Evolutionary conservation across 768 basidiomycete species (phyloP).

Genomic region (Hydnum rufescens): DNA sequence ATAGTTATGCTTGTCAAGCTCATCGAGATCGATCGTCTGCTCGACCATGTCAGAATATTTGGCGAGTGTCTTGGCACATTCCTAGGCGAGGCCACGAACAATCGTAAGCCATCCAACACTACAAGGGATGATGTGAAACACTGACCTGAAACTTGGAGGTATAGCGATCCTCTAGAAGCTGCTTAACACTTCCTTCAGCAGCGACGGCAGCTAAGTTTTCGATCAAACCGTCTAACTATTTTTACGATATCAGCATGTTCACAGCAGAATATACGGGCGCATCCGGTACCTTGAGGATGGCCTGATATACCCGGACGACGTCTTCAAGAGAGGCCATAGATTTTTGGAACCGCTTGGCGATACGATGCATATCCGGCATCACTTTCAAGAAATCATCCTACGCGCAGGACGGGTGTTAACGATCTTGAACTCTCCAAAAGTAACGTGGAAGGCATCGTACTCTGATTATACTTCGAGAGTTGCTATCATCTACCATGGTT

Average conservation of each 20-base stretch:
- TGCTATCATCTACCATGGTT: conserved; percentile 60
- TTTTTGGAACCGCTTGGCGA: conserved; percentile 82
- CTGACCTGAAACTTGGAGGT: conserved; percentile 38
- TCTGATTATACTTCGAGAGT: conserved; percentile 50
- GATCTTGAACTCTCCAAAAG: background rate
- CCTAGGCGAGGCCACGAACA: conserved; percentile 33
- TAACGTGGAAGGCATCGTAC: conserved; percentile 21
- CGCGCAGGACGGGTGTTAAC: too few species aligned
- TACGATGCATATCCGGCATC: conserved; percentile 86
- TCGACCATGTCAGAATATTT: conserved; percentile 92
- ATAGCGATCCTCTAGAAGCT: conserved; percentile 50
- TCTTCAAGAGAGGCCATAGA: conserved; percentile 74
- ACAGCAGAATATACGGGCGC: background rate
- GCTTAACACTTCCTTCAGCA: conserved; percentile 24
- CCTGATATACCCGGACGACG: conserved; percentile 90
- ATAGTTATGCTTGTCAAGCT: conserved; percentile 55
- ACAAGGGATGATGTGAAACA: background rate
- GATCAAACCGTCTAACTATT: too few species aligned
- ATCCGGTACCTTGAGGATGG: conserved; percentile 49
- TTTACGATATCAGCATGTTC: background rate
- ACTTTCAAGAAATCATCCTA: conserved; percentile 74
- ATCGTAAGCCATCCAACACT: background rate
- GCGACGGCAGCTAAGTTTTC: conserved; percentile 27
- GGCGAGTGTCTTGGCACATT: conserved; percentile 36
- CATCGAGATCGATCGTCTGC: conserved; percentile 77